These are phyloP conservation scores for Elsinoe batatas DNA, from an alignment of 2,329 filamentous ascomycete genomes.

Conservation along the genomic window DNA sequence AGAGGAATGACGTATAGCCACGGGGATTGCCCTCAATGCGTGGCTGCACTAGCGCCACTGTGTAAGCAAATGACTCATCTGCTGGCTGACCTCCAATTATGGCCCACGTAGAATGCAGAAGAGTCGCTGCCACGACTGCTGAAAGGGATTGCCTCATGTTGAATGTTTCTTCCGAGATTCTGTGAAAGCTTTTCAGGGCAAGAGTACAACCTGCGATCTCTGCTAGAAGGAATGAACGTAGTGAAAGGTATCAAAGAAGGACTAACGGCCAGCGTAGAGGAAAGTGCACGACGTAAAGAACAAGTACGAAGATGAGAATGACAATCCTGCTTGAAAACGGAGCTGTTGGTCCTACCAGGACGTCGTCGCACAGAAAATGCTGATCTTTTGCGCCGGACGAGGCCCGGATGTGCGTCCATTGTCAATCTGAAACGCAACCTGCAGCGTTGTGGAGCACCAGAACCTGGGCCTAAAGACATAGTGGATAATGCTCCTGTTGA, in stretches of 20 bases:
- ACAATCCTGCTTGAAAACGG: neutral
- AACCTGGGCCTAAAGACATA: too few relatives aligned
- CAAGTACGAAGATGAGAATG: neutral
- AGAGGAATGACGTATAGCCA: slow-evolving; percentile 15
- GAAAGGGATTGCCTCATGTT: neutral
- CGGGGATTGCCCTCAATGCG: neutral
- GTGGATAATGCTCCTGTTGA: too few relatives aligned
- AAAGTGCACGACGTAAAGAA: neutral
- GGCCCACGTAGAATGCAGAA: neutral
- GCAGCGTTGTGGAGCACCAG: too few relatives aligned
- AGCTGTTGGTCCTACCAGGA: neutral
- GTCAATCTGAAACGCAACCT: slow-evolving; percentile 6
- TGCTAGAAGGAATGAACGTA: neutral
- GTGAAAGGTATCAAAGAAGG: neutral
- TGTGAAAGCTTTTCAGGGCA: neutral
- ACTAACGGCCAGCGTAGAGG: neutral
- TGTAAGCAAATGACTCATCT: neutral
- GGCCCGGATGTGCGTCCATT: neutral
- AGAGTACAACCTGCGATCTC: neutral
- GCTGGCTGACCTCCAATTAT: slow-evolving; percentile 11
- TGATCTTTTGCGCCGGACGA: neutral
- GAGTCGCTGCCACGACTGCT: neutral
- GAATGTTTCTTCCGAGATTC: neutral
- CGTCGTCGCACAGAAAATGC: neutral
- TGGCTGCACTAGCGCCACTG: slow-evolving; percentile 12